phyloP scores from a whole-genome alignment of 768 basidiomycete genomes.

The Pisolithus microcarpus region DNA sequence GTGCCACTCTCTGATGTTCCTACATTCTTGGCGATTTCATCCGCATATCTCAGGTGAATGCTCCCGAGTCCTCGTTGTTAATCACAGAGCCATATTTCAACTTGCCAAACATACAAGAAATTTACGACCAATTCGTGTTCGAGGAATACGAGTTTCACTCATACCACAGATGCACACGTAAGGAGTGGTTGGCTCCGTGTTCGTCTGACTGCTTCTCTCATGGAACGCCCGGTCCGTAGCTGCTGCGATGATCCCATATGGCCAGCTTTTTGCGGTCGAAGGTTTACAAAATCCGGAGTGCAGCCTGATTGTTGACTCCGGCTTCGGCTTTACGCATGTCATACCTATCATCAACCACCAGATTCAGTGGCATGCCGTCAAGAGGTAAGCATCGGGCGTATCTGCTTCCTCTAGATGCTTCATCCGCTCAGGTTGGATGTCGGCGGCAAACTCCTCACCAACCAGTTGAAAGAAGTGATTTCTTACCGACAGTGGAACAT shows the following conservation, averaged over 20 bases:
- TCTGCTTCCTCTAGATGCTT: slow-evolving; percentile 9
- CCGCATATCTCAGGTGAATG: slow-evolving; percentile 50
- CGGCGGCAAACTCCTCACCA: slow-evolving; percentile 92
- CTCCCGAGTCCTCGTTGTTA: slow-evolving; percentile 64
- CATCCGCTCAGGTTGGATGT: slow-evolving; percentile 69
- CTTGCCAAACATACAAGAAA: slow-evolving; percentile 82
- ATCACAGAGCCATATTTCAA: slow-evolving; percentile 96
- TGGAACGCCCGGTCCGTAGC: slow-evolving; percentile 38
- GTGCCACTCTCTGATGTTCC: slow-evolving; percentile 7
- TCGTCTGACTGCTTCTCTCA: slow-evolving; percentile 17
- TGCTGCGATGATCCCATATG: slow-evolving; percentile 72
- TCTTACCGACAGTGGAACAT: slow-evolving; percentile 98
- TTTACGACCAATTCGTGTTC: slow-evolving; percentile 93
- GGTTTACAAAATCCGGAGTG: slow-evolving; percentile 63
- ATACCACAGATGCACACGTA: slow-evolving; percentile 77
- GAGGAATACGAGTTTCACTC: slow-evolving; percentile 93
- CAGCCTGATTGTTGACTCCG: slow-evolving; percentile 76
- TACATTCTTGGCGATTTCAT: slow-evolving; percentile 5
- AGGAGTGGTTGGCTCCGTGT: slow-evolving; percentile 26
- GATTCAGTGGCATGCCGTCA: slow-evolving; percentile 75
- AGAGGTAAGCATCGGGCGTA: slow-evolving; percentile 45
- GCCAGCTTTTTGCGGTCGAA: slow-evolving; percentile 53
- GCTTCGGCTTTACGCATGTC: slow-evolving; percentile 92
- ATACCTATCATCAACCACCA: slow-evolving; percentile 72
- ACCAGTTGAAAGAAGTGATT: slow-evolving; percentile 88